Percentiles rank a stretch among this genome's conserved stretches.
Evolutionary conservation across 1,284 basidiomycete species (phyloP).

Genomic region (Agaricales sp.): DNA sequence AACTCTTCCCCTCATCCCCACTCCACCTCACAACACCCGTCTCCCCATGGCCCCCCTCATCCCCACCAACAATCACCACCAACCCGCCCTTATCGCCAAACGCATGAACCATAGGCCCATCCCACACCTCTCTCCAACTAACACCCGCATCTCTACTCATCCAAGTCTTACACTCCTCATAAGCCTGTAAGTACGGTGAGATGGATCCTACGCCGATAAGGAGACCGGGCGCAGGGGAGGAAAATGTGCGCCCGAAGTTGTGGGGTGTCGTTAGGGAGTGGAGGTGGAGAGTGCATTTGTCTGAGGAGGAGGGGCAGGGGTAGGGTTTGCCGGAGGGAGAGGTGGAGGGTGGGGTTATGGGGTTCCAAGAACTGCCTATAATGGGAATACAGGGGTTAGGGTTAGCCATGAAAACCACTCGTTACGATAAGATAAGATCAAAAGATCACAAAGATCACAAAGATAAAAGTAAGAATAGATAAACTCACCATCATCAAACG

Average conservation of each 20-base stretch:
- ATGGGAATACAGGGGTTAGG: neutral
- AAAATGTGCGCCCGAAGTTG: slow-evolving; percentile 91
- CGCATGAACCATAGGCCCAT: slow-evolving; percentile 87
- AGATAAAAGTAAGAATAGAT: neutral
- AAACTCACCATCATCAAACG: slow-evolving; percentile 80
- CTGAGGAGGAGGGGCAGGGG: slow-evolving; percentile 44
- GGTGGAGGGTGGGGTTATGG: slow-evolving; percentile 52
- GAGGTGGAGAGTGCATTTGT: slow-evolving; percentile 78
- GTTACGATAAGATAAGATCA: slow-evolving; percentile 5
- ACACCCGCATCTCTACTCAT: slow-evolving; percentile 85
- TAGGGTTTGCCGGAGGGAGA: slow-evolving; percentile 55
- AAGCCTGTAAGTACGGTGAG: slow-evolving; percentile 61
- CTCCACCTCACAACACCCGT: slow-evolving; percentile 54
- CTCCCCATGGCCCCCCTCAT: slow-evolving; percentile 72
- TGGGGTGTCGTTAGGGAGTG: slow-evolving; percentile 88
- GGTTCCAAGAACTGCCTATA: slow-evolving; percentile 66
- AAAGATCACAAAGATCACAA: no score
- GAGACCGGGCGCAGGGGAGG: slow-evolving; percentile 87
- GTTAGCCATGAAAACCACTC: neutral
- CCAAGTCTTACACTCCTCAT: slow-evolving; percentile 92
- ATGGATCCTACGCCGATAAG: slow-evolving; percentile 93
- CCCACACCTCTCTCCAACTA: slow-evolving; percentile 73
- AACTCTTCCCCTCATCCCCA: slow-evolving; percentile 76
- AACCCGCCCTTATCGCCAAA: slow-evolving; percentile 89
- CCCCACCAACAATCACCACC: slow-evolving; percentile 69